Evolutionary conservation across 495 filamentous ascomycete genomes (phyloP).

Genomic region (Echria macrotheca): DNA sequence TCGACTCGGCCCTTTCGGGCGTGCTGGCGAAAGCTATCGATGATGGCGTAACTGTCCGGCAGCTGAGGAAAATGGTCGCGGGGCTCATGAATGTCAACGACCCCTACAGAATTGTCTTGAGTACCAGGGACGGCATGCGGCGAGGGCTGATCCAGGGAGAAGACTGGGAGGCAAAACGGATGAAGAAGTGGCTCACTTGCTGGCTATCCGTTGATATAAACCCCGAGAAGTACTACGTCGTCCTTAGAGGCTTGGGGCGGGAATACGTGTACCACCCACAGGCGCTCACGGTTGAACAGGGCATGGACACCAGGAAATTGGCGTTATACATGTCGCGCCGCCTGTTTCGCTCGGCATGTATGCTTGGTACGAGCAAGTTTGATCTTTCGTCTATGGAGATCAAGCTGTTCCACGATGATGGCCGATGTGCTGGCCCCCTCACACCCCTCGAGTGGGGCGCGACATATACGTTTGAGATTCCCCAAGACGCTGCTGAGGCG

Average conservation of each 20-base stretch:
- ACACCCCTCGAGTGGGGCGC: constrained; percentile 22
- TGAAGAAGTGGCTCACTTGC: constrained; percentile 31
- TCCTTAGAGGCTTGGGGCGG: constrained; percentile 26
- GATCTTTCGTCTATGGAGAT: constrained; percentile 19
- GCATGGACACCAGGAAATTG: constrained; percentile 6
- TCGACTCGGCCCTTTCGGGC: constrained; percentile 6
- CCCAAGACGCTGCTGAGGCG: constrained; percentile 20
- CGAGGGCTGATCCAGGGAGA: constrained; percentile 27
- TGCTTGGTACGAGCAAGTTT: constrained; percentile 16
- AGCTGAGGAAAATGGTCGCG: constrained; percentile 17
- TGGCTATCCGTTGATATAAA: constrained; percentile 26
- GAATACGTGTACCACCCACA: constrained; percentile 29
- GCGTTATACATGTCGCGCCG: constrained; percentile 11
- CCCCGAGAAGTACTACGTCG: constrained; percentile 17
- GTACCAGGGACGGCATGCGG: constrained; percentile 27
- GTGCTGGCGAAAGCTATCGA: constrained; percentile 17
- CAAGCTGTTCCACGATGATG: constrained; percentile 15
- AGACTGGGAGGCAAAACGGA: constrained; percentile 26
- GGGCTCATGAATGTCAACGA: constrained; percentile 15
- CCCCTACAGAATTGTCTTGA: constrained; percentile 25
- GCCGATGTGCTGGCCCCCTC: too few relatives aligned
- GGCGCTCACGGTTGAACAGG: not conserved
- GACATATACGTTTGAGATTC: constrained; percentile 29
- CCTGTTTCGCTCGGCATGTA: constrained; percentile 18
- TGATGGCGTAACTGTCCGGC: constrained; percentile 19